These are phyloP conservation scores for Hawksworthiomyces lignivorus DNA, from an alignment of 2,329 filamentous ascomycete genomes.

Conservation along the genomic window DNA sequence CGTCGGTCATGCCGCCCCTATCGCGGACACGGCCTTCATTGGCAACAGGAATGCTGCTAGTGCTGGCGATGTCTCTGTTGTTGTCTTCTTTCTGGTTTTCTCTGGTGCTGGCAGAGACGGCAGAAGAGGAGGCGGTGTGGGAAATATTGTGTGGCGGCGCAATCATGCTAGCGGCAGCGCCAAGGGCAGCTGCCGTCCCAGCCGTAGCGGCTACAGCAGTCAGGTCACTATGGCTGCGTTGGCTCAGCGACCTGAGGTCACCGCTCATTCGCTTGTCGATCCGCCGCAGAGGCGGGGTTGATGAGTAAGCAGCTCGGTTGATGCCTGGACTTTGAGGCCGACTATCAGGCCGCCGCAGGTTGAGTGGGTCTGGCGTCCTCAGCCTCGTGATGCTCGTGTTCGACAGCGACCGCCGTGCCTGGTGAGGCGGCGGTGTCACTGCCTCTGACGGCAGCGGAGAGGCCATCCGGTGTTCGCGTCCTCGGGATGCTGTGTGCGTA, in stretches of 20 bases:
- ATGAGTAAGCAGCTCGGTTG: constrained; percentile 34
- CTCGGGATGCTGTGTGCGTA: constrained; percentile 2
- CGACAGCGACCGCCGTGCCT: constrained; percentile 35
- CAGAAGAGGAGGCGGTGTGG: constrained; percentile 17
- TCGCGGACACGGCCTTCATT: constrained; percentile 81
- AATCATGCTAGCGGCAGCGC: constrained; percentile 1
- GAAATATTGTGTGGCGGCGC: constrained; percentile 6
- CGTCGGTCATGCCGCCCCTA: constrained; percentile 75
- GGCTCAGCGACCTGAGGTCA: constrained; percentile 64
- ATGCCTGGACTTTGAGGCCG: constrained; percentile 49
- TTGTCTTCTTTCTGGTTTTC: constrained; percentile 13
- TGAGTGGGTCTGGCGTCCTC: constrained; percentile 45
- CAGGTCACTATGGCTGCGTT: constrained; percentile 32
- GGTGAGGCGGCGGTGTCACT: constrained; percentile 20
- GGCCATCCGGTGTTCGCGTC: constrained; percentile 5
- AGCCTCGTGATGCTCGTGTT: constrained; percentile 46
- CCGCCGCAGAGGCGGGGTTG: constrained; percentile 64
- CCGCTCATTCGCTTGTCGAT: constrained; percentile 62
- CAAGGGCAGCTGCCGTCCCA: not conserved
- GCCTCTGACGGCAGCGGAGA: constrained; percentile 4
- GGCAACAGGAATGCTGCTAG: constrained; percentile 57
- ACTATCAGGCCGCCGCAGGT: constrained; percentile 46
- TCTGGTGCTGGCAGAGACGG: no score
- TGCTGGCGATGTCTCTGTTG: constrained; percentile 10
- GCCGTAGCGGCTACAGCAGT: not conserved